These are phyloP conservation scores for Raphanus hybrid DNA, from an alignment of 441 rosid species.

Conservation along the genomic window DNA sequence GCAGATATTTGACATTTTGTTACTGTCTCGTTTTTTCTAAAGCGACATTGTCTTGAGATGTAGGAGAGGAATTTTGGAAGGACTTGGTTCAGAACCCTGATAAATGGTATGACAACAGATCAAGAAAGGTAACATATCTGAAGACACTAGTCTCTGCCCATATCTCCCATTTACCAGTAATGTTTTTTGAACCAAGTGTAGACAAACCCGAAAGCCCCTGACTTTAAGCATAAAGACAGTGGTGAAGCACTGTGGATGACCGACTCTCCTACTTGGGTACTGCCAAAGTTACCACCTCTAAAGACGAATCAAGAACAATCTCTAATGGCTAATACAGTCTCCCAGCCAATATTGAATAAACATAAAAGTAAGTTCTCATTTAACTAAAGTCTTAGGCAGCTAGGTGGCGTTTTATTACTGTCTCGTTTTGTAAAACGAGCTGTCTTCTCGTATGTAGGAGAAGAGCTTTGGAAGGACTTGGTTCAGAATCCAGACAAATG, in stretches of 20 bases:
- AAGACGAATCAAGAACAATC: slow-evolving; percentile 37
- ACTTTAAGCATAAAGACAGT: slow-evolving; percentile 69
- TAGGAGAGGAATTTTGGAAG: slow-evolving; percentile 45
- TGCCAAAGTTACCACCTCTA: slow-evolving; percentile 51
- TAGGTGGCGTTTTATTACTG: neutral
- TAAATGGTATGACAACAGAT: slow-evolving; percentile 44
- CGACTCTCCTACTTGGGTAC: slow-evolving; percentile 59
- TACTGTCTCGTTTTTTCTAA: slow-evolving; percentile 12
- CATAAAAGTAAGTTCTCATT: slow-evolving; percentile 18
- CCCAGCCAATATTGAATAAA: slow-evolving; percentile 16
- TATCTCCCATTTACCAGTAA: neutral
- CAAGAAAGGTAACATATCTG: slow-evolving; percentile 30
- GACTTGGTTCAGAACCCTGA: slow-evolving; percentile 40
- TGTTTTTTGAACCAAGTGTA: slow-evolving; percentile 16
- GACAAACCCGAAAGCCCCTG: slow-evolving; percentile 55
- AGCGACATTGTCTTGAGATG: neutral
- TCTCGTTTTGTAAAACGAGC: slow-evolving; percentile 14
- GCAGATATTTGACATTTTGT: neutral
- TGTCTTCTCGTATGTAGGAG: slow-evolving; percentile 40
- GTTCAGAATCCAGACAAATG: slow-evolving; percentile 41
- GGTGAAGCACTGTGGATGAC: slow-evolving; percentile 62
- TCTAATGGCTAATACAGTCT: slow-evolving; percentile 14
- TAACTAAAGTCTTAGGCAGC: neutral
- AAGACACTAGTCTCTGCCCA: neutral
- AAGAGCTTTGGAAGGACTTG: slow-evolving; percentile 42